A percentile compares a stretch with the other conserved stretches of the same genome.
Evolutionary conservation across 345 rosid species (phyloP).

Genomic region (Acer negundo): DNA sequence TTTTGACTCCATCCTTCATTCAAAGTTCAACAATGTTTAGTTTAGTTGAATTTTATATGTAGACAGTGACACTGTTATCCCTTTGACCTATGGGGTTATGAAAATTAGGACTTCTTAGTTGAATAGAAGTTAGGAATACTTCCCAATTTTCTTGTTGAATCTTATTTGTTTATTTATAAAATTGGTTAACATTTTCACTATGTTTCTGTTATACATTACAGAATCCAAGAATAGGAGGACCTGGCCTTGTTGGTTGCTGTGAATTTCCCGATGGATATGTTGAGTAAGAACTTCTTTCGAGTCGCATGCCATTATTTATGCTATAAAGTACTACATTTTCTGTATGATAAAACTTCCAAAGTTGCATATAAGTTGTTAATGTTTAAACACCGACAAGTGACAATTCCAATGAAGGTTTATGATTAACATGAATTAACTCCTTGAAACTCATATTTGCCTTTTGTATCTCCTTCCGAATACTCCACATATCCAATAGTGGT

Average conservation of each 20-base stretch:
- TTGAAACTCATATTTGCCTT: background rate
- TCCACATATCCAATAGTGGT: background rate
- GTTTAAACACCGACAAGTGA: constrained; percentile 17
- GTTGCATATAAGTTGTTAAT: constrained; percentile 4
- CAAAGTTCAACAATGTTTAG: no score
- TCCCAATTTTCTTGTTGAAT: background rate
- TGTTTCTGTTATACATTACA: constrained; percentile 29
- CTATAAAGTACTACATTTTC: background rate
- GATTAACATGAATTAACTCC: background rate
- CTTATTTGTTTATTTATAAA: background rate
- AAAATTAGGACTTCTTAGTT: background rate
- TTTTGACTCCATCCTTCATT: background rate
- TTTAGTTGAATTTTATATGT: background rate
- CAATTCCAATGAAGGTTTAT: background rate
- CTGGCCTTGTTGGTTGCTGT: constrained; percentile 78
- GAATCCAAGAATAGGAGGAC: constrained; percentile 92
- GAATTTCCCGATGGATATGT: constrained; percentile 73
- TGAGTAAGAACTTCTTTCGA: constrained; percentile 59
- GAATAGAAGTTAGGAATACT: background rate
- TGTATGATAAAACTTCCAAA: background rate
- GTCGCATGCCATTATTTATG: constrained; percentile 1
- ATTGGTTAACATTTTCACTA: constrained; percentile 3
- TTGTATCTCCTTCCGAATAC: background rate
- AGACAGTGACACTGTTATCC: background rate
- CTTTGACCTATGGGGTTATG: background rate